Conservation (phyloP, 2,329 filamentous ascomycete species). For the Penicillium palitans region DNA sequence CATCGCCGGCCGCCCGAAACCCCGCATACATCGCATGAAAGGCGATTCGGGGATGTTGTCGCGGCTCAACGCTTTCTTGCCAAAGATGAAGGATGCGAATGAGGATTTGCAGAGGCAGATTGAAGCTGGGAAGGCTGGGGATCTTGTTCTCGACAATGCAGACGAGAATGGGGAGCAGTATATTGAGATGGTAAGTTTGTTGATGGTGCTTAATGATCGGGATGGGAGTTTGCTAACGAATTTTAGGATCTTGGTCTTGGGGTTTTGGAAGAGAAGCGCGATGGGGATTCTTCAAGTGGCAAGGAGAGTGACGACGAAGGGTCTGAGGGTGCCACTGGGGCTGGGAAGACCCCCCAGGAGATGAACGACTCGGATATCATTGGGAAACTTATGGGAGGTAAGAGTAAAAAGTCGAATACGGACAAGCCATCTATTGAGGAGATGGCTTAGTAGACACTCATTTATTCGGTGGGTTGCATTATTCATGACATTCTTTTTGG, state of each 20-base stretch:
- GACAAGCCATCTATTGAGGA: constrained; percentile 43
- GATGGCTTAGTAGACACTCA: constrained; percentile 25
- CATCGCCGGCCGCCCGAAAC: constrained; percentile 35
- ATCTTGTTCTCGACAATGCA: constrained; percentile 38
- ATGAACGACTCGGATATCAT: constrained; percentile 33
- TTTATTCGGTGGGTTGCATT: neutral
- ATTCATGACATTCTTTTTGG: neutral
- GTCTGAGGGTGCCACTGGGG: constrained; percentile 2
- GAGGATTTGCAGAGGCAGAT: constrained; percentile 43
- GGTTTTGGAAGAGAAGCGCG: constrained; percentile 45
- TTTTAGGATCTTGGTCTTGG: constrained; percentile 46
- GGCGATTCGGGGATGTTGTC: constrained; percentile 35
- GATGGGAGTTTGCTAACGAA: constrained; percentile 4
- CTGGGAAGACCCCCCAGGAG: constrained; percentile 15
- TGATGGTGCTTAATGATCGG: neutral
- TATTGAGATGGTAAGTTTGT: constrained; percentile 44
- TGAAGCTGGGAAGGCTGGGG: constrained; percentile 33
- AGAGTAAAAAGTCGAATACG: constrained; percentile 29
- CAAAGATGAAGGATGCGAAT: constrained; percentile 46
- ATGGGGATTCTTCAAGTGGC: constrained; percentile 19
- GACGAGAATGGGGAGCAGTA: constrained; percentile 39
- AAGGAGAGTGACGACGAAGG: constrained; percentile 22
- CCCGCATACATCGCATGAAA: constrained; percentile 33
- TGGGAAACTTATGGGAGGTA: constrained; percentile 41
- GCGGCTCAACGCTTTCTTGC: constrained; percentile 44